A percentile compares a stretch with the other conserved stretches of the same genome.
These are phyloP conservation scores for Effrenium voratum DNA, from an alignment of 73 alveolate species.

Conservation along the genomic window DNA sequence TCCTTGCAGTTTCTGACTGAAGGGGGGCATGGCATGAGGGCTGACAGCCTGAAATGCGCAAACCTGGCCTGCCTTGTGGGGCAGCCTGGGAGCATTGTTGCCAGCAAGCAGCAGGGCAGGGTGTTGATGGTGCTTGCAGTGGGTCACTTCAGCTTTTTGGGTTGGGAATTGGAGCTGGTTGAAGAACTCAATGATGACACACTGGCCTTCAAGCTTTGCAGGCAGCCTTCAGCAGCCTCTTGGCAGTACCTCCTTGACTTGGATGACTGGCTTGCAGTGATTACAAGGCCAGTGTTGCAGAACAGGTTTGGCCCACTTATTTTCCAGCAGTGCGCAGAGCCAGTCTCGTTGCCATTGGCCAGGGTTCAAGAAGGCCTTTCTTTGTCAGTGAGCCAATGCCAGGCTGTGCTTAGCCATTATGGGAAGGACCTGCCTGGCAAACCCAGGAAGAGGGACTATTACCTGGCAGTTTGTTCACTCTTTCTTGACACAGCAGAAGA, in stretches of 20 bases:
- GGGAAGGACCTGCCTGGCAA: not conserved
- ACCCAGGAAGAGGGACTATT: not conserved
- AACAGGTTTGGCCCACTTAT: conserved; percentile 12
- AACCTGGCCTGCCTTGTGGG: not conserved
- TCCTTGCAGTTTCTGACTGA: not conserved
- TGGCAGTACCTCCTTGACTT: not conserved
- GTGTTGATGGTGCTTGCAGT: not conserved
- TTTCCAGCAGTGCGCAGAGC: not conserved
- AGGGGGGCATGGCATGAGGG: not conserved
- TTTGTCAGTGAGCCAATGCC: not conserved
- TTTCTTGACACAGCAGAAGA: not conserved
- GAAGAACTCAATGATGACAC: not conserved
- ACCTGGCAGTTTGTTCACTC: not conserved
- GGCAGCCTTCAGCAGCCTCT: not conserved
- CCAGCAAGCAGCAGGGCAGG: not conserved
- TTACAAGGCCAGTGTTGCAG: not conserved
- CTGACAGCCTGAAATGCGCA: not conserved
- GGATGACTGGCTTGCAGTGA: not conserved
- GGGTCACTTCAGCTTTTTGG: not conserved
- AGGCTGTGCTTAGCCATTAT: not conserved
- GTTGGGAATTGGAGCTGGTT: not conserved
- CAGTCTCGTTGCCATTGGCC: not conserved
- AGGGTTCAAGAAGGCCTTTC: not conserved
- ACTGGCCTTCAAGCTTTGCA: not conserved
- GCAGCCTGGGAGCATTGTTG: not conserved